A percentile compares a stretch with the other conserved stretches of the same genome.
Conservation (phyloP, 2,329 filamentous ascomycete species). For the Botryotinia calthae region DNA sequence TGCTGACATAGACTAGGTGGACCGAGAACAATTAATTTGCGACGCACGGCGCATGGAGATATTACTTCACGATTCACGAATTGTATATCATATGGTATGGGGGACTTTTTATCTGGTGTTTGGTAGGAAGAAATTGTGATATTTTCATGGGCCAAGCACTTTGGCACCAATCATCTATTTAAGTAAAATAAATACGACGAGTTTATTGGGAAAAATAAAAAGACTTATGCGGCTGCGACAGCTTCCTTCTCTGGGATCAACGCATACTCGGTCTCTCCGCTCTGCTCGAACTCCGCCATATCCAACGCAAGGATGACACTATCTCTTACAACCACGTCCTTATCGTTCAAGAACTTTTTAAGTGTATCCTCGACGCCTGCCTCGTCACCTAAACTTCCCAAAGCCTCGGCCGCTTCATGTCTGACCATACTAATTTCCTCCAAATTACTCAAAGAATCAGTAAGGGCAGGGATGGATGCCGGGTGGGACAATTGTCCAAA, state of each 20-base stretch:
- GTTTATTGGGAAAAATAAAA: not conserved
- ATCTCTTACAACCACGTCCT: conserved; percentile 89
- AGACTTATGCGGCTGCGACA: conserved; percentile 23
- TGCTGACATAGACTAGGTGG: conserved; percentile 35
- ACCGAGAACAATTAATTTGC: conserved; percentile 41
- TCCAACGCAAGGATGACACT: conserved; percentile 94
- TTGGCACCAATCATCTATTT: conserved; percentile 34
- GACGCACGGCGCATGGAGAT: conserved; percentile 5
- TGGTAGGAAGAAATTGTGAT: conserved; percentile 21
- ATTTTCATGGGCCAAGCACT: conserved; percentile 38
- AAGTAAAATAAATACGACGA: not conserved
- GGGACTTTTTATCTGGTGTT: not conserved
- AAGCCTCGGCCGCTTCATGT: conserved; percentile 93
- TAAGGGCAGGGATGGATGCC: conserved; percentile 90
- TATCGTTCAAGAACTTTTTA: conserved; percentile 80
- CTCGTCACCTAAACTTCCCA: conserved; percentile 90
- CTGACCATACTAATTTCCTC: conserved; percentile 94
- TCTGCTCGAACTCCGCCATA: conserved; percentile 96
- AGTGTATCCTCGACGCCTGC: conserved; percentile 86
- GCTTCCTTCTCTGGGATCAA: conserved; percentile 66
- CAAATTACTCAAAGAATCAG: conserved; percentile 71
- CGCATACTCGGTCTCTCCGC: conserved; percentile 85
- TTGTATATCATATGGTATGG: conserved; percentile 8
- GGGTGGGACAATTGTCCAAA: conserved; percentile 96
- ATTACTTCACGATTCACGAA: conserved; percentile 2